These are phyloP conservation scores for Chenopodium quinoa DNA, from an alignment of 148 eudicot genomes.

Conservation along the genomic window DNA sequence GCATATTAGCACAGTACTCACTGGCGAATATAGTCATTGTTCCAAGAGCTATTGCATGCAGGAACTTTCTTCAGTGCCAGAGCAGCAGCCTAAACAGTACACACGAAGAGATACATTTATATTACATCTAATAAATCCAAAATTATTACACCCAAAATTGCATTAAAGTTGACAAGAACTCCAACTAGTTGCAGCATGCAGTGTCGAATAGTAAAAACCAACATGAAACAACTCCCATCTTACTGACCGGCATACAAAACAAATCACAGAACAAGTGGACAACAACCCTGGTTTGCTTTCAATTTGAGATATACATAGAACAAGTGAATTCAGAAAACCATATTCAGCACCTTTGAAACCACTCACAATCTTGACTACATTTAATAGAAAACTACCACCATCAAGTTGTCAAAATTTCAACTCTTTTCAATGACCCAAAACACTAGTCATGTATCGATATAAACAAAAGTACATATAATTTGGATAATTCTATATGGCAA, in stretches of 20 bases:
- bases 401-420: background rate
- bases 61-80: conserved; percentile 95
- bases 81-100: conserved; percentile 99
- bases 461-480: background rate
- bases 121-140: conserved; percentile 6
- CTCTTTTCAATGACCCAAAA: background rate
- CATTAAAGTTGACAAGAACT: background rate
- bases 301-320: background rate
- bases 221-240: background rate
- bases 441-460: background rate
- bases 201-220: background rate
- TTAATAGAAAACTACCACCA: background rate
- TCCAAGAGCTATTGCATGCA: conserved; percentile 96
- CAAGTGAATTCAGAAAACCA: background rate
- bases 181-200: background rate
- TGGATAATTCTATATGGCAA: background rate
- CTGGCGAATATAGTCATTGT: conserved; percentile 87
- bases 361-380: background rate
- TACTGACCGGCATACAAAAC: background rate
- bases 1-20: conserved; percentile 36
- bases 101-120: conserved; percentile 17
- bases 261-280: background rate
- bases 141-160: background rate
- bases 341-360: background rate
- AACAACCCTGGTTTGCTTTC: background rate